Percentiles rank a stretch among this genome's conserved stretches.
Evolutionary conservation across 2,329 filamentous ascomycete species (phyloP).

Genomic region (Venturia pyrina): DNA sequence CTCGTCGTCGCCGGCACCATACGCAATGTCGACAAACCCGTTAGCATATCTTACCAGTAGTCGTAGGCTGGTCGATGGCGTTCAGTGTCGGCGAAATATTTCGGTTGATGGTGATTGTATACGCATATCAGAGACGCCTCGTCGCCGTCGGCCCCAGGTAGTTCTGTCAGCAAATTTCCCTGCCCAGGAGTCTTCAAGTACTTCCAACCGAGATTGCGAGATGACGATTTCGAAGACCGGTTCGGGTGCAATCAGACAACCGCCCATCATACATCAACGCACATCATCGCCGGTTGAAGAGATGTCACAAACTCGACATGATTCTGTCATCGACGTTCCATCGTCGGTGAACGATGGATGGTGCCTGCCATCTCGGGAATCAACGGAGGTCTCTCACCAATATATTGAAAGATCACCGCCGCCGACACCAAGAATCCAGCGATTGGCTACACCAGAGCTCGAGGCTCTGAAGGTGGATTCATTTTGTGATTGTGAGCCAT

Average conservation of each 20-base stretch:
- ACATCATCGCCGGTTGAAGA: background rate
- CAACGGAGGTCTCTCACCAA: background rate
- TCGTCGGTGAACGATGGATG: background rate
- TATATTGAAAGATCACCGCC: constrained; percentile 17
- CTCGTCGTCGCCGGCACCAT: constrained; percentile 2
- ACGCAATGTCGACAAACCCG: background rate
- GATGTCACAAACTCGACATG: background rate
- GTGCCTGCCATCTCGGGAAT: background rate
- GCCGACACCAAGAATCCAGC: constrained; percentile 21
- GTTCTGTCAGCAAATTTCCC: background rate
- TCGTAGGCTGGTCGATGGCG: background rate
- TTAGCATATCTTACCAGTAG: background rate
- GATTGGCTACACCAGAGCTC: constrained; percentile 26
- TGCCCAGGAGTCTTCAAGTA: background rate
- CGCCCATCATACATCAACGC: background rate
- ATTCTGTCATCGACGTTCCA: background rate
- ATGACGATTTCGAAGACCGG: background rate
- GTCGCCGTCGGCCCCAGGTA: background rate
- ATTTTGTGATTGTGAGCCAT: constrained; percentile 26
- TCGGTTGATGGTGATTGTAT: constrained; percentile 8
- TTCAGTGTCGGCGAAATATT: background rate
- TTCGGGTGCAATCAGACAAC: background rate
- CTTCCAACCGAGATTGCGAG: background rate
- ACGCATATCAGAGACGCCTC: background rate
- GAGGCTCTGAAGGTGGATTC: constrained; percentile 18